phyloP scores from a whole-genome alignment of 768 basidiomycete species.

The Leccinellum rugosiceps region DNA sequence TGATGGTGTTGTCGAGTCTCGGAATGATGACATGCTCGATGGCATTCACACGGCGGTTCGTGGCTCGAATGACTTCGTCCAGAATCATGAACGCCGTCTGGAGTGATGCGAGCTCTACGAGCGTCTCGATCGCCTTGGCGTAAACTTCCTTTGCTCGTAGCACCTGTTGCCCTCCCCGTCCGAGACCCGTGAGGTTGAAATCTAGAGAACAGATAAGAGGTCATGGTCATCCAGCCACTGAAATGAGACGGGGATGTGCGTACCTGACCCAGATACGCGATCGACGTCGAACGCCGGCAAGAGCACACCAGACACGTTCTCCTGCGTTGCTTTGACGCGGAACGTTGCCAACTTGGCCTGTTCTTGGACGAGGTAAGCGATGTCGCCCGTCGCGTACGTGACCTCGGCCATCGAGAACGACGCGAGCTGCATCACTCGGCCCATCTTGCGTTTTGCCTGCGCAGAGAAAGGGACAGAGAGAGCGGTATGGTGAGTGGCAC shows the following conservation, averaged over 20 bases:
- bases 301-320: slow-evolving; percentile 97
- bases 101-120: slow-evolving; percentile 94
- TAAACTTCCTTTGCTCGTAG: slow-evolving; percentile 95
- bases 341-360: slow-evolving; percentile 90
- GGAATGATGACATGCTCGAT: slow-evolving; percentile 98
- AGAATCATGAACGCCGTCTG: slow-evolving; percentile 98
- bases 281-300: slow-evolving; percentile 94
- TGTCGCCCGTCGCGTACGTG: slow-evolving; percentile 96
- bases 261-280: slow-evolving; percentile 80
- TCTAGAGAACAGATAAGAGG: slow-evolving; percentile 45
- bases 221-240: too few relatives aligned
- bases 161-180: slow-evolving; percentile 95
- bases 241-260: slow-evolving; percentile 2
- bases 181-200: slow-evolving; percentile 95
- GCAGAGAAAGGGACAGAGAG: not conserved
- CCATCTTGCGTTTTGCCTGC: slow-evolving; percentile 99
- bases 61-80: slow-evolving; percentile 99
- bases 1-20: slow-evolving; percentile 93
- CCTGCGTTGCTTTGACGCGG: slow-evolving; percentile 90
- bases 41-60: slow-evolving; percentile 97
- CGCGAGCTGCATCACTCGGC: slow-evolving; percentile 96
- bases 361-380: slow-evolving; percentile 97
- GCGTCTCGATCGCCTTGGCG: slow-evolving; percentile 93
- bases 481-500: not conserved
- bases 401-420: slow-evolving; percentile 99